Evolutionary conservation across 2,329 filamentous ascomycete genomes (phyloP), one percentile per base, ranked within the genome.

Genomic region (Arthroderma sp.): DNA sequence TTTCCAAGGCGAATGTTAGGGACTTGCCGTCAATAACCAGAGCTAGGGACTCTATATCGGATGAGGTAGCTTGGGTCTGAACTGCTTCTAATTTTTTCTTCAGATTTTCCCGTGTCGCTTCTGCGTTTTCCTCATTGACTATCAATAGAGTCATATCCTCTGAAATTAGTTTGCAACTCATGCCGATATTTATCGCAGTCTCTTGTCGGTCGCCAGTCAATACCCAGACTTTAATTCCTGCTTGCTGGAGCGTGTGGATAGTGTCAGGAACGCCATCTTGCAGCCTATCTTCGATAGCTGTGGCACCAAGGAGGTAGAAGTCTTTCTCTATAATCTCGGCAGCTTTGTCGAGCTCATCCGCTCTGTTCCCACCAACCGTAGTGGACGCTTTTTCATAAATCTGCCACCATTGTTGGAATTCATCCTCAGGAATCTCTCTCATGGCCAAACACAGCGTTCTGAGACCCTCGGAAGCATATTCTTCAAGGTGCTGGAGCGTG

Each of bases 91-190:
- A 72, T 61, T 98, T 98, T 72, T 95, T 96, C 53, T 85, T 77
- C 28, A 98, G 70, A 56, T 94, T 96, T 58, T 91, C 83, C 42
- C 85, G 75, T 3, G 91, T 96, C 4, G 79, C 84, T 32, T 74
- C 71, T 9, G 86, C 74, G 40, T 70, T 75, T 55, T 96, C 88
- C 60, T 98, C 91, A 58, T 98, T 98, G 58, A 98, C 76, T 55
- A 98, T 95, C 44, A 98, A 70, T 7, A 98, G 74, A 58, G 91
- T 94, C 91, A 98, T 98, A 56, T 98, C 93, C 65, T 98, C 91
- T 53, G 87, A 94, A 49, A 98, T 86, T 41, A 98, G 75, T 68
- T 96, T 96, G 68, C 91, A 98, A 62, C 87, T 95, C 91, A 98
- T 98, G 52, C 93, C 91, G 54, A 98, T 98, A 63, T 98, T 98